Evolutionary conservation across 805 yeast genomes (phyloP).

Genomic region (Wickerhamomyces mucosus): DNA sequence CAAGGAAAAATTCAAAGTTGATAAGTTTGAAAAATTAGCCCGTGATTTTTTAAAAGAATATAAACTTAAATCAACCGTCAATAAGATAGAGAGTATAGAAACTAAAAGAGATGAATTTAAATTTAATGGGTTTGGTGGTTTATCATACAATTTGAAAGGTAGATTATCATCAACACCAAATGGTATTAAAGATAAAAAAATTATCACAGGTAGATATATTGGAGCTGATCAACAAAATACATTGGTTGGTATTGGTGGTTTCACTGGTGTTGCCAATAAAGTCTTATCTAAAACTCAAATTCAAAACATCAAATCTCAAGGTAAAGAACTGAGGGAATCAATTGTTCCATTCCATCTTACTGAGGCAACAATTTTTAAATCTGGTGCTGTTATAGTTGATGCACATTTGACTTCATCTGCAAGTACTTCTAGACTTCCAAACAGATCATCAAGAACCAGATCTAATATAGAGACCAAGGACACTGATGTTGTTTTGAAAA

Average conservation of each 20-base stretch:
- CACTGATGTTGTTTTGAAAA: no score
- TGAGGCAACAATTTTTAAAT: conserved; percentile 26
- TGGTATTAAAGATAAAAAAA: conserved; percentile 44
- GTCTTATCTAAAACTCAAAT: conserved; percentile 23
- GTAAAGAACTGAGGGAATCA: conserved; percentile 33
- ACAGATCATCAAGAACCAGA: not conserved
- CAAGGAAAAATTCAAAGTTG: conserved; percentile 18
- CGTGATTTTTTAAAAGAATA: conserved; percentile 24
- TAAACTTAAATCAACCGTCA: conserved; percentile 2
- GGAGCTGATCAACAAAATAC: conserved; percentile 27
- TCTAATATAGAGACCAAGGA: conserved; percentile 1
- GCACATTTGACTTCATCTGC: no score
- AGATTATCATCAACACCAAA: conserved; percentile 61
- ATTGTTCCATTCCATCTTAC: conserved; percentile 33
- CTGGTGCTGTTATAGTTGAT: conserved; percentile 26
- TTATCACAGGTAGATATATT: conserved; percentile 63
- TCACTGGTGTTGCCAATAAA: conserved; percentile 28
- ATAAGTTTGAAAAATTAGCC: conserved; percentile 21
- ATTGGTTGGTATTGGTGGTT: conserved; percentile 49
- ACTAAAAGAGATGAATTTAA: conserved; percentile 10
- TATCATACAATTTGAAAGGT: conserved; percentile 61
- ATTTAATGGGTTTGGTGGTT: conserved; percentile 67
- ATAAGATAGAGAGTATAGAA: conserved; percentile 5
- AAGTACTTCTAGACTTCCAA: no score
- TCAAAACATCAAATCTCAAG: conserved; percentile 25